Percentiles rank a stretch among this genome's conserved stretches.
Evolutionary conservation across 148 eudicot species (phyloP).

Genomic region (Rheum nobile): DNA sequence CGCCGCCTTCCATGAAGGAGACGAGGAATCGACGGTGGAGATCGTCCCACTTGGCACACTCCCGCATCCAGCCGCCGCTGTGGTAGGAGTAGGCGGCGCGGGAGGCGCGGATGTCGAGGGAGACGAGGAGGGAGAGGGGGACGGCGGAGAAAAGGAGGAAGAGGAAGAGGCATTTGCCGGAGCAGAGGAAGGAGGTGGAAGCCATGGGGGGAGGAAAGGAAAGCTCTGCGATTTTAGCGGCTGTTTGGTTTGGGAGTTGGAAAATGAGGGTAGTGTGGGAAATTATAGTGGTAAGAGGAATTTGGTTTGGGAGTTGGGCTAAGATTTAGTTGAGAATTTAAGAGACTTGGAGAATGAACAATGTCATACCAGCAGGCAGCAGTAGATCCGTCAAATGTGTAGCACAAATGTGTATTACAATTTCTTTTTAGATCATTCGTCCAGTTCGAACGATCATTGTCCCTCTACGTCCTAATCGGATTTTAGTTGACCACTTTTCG

Average conservation of each 20-base stretch:
- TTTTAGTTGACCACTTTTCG: too few relatives aligned
- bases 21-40: constrained; percentile 58
- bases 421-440: too few relatives aligned
- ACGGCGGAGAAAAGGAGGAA: constrained; percentile 53
- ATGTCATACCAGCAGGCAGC: too few relatives aligned
- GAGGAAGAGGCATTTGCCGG: constrained; percentile 36
- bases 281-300: neutral
- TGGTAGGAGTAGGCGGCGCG: constrained; percentile 54
- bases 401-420: too few relatives aligned
- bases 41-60: constrained; percentile 67
- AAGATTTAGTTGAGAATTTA: neutral
- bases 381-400: too few relatives aligned
- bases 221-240: neutral
- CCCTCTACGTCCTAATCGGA: too few relatives aligned
- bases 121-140: constrained; percentile 52
- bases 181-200: constrained; percentile 23
- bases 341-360: too few relatives aligned
- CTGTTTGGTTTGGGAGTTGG: constrained; percentile 15
- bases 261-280: neutral
- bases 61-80: constrained; percentile 64
- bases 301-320: neutral
- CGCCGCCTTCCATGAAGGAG: constrained; percentile 66
- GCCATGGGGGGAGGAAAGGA: neutral
- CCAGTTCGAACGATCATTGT: too few relatives aligned
- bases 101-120: constrained; percentile 39